Evolutionary conservation across 768 basidiomycete species (phyloP).

Genomic region (Russula sp.): DNA sequence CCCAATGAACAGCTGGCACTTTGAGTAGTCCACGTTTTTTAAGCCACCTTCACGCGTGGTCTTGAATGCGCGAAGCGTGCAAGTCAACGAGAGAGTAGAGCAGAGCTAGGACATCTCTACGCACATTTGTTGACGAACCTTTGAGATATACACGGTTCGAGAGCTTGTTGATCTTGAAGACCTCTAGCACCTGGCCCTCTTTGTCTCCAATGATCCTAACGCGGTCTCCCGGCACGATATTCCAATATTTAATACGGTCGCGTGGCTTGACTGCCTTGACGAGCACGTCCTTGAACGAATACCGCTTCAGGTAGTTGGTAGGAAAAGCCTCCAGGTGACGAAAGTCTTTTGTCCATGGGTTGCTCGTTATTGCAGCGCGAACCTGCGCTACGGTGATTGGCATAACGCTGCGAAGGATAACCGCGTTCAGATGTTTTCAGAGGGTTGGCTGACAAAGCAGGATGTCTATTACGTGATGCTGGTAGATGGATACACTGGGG

Average conservation of each 20-base stretch:
- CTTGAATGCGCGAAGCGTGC: constrained; percentile 34
- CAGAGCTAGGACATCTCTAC: background rate
- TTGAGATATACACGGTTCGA: constrained; percentile 65
- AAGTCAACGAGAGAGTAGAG: background rate
- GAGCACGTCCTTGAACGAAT: constrained; percentile 42
- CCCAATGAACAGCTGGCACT: constrained; percentile 75
- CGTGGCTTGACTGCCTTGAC: constrained; percentile 56
- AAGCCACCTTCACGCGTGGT: constrained; percentile 19
- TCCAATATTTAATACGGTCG: constrained; percentile 83
- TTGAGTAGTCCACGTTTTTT: constrained; percentile 56
- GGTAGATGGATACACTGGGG: constrained; percentile 24
- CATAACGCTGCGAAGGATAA: background rate
- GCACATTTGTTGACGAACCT: constrained; percentile 43
- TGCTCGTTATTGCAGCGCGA: constrained; percentile 25
- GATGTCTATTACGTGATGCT: constrained; percentile 1
- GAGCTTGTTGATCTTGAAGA: constrained; percentile 68
- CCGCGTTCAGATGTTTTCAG: too few relatives aligned
- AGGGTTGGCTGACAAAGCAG: constrained; percentile 17
- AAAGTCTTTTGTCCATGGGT: constrained; percentile 62
- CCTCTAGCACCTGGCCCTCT: constrained; percentile 59
- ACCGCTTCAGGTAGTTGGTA: constrained; percentile 49
- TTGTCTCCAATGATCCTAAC: constrained; percentile 68
- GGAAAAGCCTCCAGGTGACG: constrained; percentile 62
- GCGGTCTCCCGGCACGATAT: constrained; percentile 80
- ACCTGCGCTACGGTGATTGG: constrained; percentile 28